A percentile compares a stretch with the other conserved stretches of the same genome.
These are phyloP conservation scores for Euptelea pleiosperma DNA, from an alignment of 164 flowering plant species.

Conservation along the genomic window DNA sequence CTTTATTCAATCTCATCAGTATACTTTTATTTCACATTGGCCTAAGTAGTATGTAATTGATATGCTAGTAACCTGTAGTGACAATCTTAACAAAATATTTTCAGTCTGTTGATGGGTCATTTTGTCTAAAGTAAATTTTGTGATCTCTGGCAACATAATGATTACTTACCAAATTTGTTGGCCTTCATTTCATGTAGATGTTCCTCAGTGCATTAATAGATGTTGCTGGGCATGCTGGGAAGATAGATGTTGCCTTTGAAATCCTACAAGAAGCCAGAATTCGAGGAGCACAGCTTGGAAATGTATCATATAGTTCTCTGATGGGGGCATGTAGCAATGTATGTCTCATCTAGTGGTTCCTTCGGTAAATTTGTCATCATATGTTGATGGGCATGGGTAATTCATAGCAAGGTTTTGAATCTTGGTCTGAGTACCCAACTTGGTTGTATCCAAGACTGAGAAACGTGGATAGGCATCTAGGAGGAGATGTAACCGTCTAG, in stretches of 20 bases:
- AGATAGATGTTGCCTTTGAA: conserved; percentile 75
- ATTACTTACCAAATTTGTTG: conserved; percentile 8
- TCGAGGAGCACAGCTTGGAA: conserved; percentile 58
- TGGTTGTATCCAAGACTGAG: background rate
- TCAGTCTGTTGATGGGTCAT: background rate
- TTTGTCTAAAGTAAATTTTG: background rate
- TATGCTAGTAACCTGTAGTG: no score
- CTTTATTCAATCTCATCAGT: no score
- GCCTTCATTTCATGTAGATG: conserved; percentile 49
- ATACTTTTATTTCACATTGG: background rate
- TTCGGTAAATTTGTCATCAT: background rate
- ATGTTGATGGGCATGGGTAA: background rate
- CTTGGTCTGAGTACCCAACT: background rate
- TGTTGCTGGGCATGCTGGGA: conserved; percentile 94
- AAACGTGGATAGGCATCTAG: background rate
- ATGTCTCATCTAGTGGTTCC: conserved; percentile 27
- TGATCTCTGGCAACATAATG: conserved; percentile 1
- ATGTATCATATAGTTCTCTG: conserved; percentile 74
- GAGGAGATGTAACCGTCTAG: background rate
- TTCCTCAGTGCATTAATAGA: conserved; percentile 87
- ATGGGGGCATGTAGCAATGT: conserved; percentile 99
- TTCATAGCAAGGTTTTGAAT: background rate
- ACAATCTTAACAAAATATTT: background rate
- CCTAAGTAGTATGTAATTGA: background rate
- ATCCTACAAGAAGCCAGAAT: conserved; percentile 51